A percentile compares a stretch with the other conserved stretches of the same genome.
phyloP scores from a whole-genome alignment of 495 filamentous ascomycete genomes.

The Mycothermus thermophilus region DNA sequence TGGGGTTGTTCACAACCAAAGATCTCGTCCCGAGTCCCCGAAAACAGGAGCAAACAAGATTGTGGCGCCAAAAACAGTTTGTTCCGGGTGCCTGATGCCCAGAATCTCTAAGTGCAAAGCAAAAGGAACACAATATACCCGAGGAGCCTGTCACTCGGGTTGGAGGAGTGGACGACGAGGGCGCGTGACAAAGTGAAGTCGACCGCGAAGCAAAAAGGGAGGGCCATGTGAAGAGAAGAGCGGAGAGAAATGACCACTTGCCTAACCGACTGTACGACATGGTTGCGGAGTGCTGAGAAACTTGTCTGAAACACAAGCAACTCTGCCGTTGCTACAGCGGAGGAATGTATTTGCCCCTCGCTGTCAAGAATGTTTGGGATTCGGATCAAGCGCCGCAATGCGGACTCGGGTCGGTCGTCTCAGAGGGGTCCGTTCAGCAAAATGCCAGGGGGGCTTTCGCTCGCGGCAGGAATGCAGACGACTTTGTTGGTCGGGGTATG shows the following conservation, averaged over 20 bases:
- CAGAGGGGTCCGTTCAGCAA: constrained; percentile 2
- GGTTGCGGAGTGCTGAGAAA: constrained; percentile 14
- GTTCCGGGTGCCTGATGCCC: too few relatives aligned
- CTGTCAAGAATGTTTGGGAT: background rate
- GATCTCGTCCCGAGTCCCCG: too few relatives aligned
- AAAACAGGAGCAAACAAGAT: too few relatives aligned
- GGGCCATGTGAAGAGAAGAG: constrained; percentile 3
- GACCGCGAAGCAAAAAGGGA: too few relatives aligned
- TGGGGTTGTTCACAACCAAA: too few relatives aligned
- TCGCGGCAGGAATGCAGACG: background rate
- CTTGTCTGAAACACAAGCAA: constrained; percentile 6
- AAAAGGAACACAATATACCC: constrained; percentile 9
- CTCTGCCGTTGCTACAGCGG: background rate
- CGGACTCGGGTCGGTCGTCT: background rate
- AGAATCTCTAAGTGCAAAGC: constrained; percentile 27
- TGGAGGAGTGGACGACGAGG: constrained; percentile 6
- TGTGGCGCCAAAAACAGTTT: background rate
- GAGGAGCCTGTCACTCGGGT: constrained; percentile 6
- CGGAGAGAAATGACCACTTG: constrained; percentile 30
- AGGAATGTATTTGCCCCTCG: constrained; percentile 2
- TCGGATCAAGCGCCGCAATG: too few relatives aligned
- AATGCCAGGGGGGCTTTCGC: constrained; percentile 1
- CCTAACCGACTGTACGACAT: constrained; percentile 63
- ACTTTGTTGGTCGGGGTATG: background rate
- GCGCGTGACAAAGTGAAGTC: constrained; percentile 2